These are phyloP conservation scores for Rhodotorula mucilaginosa DNA, from an alignment of 1,284 basidiomycete species.

Conservation along the genomic window DNA sequence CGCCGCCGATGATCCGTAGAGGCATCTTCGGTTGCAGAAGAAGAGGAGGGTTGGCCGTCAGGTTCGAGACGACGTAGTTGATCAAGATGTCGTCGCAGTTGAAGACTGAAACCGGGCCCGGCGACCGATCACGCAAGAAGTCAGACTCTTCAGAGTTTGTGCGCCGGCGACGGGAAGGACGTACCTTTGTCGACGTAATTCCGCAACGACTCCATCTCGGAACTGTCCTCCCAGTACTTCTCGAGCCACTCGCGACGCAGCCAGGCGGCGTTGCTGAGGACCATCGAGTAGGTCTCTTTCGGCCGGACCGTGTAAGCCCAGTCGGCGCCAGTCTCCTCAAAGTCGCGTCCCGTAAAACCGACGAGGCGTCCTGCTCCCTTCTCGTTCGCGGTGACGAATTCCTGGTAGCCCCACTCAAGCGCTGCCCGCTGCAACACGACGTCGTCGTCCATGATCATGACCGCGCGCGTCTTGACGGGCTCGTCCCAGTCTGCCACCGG, in stretches of 20 bases:
- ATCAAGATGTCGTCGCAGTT: constrained; percentile 43
- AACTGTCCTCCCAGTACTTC: constrained; percentile 34
- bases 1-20: constrained; percentile 31
- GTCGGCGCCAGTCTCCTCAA: constrained; percentile 7
- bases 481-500: constrained; percentile 29
- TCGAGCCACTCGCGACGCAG: constrained; percentile 34
- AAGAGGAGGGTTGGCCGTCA: constrained; percentile 34
- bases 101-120: constrained; percentile 25
- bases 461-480: constrained; percentile 27
- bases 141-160: not conserved
- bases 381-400: constrained; percentile 20
- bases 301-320: constrained; percentile 34
- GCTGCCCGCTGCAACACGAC: constrained; percentile 29
- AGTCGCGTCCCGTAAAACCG: constrained; percentile 38
- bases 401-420: constrained; percentile 40
- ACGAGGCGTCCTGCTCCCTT: constrained; percentile 27
- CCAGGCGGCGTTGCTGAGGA: constrained; percentile 41
- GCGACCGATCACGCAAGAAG: not conserved
- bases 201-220: constrained; percentile 25
- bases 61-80: constrained; percentile 42
- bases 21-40: constrained; percentile 36
- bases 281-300: constrained; percentile 36
- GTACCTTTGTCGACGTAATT: constrained; percentile 39
- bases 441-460: constrained; percentile 43
- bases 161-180: not conserved